These are phyloP conservation scores for Xylariales sp. DNA, from an alignment of 2,329 filamentous ascomycete genomes.

Conservation along the genomic window DNA sequence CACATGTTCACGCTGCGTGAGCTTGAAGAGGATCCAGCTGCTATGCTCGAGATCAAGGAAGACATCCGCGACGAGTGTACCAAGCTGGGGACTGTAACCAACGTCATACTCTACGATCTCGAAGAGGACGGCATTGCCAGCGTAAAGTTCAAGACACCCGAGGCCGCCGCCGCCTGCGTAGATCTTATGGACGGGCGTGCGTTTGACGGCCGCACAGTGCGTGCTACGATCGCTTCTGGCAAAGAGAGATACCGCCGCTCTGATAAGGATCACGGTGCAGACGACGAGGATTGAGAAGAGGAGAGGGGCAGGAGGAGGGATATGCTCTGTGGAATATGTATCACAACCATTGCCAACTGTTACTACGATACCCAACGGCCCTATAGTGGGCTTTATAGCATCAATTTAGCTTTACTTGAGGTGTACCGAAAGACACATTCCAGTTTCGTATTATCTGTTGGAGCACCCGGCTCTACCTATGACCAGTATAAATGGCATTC, in stretches of 20 bases:
- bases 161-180: constrained; percentile 79
- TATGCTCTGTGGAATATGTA: constrained; percentile 17
- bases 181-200: constrained; percentile 81
- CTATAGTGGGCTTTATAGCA: constrained; percentile 9
- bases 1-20: constrained; percentile 93
- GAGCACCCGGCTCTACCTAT: background rate
- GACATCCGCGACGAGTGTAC: constrained; percentile 91
- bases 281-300: constrained; percentile 39
- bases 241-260: constrained; percentile 79
- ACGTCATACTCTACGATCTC: constrained; percentile 88
- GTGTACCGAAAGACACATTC: constrained; percentile 1
- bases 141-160: constrained; percentile 80
- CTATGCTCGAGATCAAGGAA: constrained; percentile 90
- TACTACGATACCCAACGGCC: constrained; percentile 18
- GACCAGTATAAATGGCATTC: background rate
- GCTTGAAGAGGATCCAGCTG: constrained; percentile 84
- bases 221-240: constrained; percentile 77
- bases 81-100: constrained; percentile 88
- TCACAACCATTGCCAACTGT: constrained; percentile 18
- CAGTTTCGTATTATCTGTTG: background rate
- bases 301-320: background rate
- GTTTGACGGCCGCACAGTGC: constrained; percentile 78
- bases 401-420: background rate
- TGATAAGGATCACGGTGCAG: constrained; percentile 60
- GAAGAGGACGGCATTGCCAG: constrained; percentile 87